phyloP scores from a whole-genome alignment of 2,329 filamentous ascomycete genomes.

The Triangularia verruculosa region DNA sequence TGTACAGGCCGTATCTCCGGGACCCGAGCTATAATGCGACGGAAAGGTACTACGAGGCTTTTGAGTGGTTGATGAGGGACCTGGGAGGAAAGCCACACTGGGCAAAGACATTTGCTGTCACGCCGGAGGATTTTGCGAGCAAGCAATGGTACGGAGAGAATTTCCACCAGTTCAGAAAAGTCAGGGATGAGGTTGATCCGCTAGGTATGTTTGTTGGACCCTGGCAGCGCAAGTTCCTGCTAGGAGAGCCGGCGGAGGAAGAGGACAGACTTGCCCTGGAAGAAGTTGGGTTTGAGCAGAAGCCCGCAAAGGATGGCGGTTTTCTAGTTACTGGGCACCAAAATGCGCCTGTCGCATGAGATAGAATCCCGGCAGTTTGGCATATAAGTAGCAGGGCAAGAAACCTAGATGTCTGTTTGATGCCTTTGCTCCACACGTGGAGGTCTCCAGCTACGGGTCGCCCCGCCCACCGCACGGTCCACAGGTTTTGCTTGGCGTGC shows the following conservation, averaged over 20 bases:
- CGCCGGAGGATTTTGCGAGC: slow-evolving; percentile 48
- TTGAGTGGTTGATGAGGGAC: slow-evolving; percentile 79
- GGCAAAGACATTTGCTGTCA: slow-evolving; percentile 72
- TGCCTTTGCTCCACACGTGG: neutral
- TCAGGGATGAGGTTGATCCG: slow-evolving; percentile 65
- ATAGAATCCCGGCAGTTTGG: too few relatives aligned
- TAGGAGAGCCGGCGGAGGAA: slow-evolving; percentile 33
- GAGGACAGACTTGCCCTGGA: slow-evolving; percentile 28
- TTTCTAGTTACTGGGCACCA: slow-evolving; percentile 22
- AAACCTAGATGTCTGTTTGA: too few relatives aligned
- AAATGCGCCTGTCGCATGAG: slow-evolving; percentile 14
- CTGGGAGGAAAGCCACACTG: slow-evolving; percentile 73
- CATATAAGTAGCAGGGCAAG: too few relatives aligned
- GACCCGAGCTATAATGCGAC: slow-evolving; percentile 63
- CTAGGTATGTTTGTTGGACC: slow-evolving; percentile 81
- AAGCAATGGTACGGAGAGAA: slow-evolving; percentile 59
- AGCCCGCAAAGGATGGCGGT: slow-evolving; percentile 20
- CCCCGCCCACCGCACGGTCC: neutral
- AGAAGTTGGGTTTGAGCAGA: slow-evolving; percentile 27
- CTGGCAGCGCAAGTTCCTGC: slow-evolving; percentile 76
- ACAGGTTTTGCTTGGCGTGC: neutral
- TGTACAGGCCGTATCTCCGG: slow-evolving; percentile 70
- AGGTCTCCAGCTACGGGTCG: neutral
- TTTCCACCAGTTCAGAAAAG: slow-evolving; percentile 58
- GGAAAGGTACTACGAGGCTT: slow-evolving; percentile 71